phyloP scores from a whole-genome alignment of 169 alveolate genomes.

The Eimeria necatrix region DNA sequence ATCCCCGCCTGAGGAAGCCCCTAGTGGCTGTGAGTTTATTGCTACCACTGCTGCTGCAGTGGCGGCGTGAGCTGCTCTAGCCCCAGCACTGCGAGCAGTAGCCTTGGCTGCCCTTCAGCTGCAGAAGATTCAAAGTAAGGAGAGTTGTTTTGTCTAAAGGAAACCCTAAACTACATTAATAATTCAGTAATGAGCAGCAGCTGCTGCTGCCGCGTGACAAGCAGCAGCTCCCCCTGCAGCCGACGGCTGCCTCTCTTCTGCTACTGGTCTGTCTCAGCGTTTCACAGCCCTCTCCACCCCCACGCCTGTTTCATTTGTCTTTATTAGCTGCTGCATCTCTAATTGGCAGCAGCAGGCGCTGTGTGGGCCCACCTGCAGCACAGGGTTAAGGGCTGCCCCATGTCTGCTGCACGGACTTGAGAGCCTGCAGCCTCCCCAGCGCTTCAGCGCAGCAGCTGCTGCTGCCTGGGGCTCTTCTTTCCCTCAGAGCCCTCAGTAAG shows the following conservation, averaged over 20 bases:
- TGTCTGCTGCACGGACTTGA: too few relatives aligned
- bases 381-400: too few relatives aligned
- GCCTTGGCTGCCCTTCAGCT: background rate
- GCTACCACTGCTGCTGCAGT: conserved; percentile 12
- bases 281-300: background rate
- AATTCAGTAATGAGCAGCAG: background rate
- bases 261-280: background rate
- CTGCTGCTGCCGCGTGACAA: background rate
- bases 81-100: background rate
- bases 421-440: too few relatives aligned
- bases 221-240: background rate
- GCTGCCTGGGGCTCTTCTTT: too few relatives aligned
- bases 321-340: too few relatives aligned
- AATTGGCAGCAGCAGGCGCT: too few relatives aligned
- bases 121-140: background rate
- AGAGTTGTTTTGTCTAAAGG: background rate
- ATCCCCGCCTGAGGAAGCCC: background rate
- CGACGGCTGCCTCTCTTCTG: background rate
- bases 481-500: too few relatives aligned
- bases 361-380: too few relatives aligned
- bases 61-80: background rate
- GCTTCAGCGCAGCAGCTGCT: too few relatives aligned
- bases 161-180: background rate
- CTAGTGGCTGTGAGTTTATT: background rate
- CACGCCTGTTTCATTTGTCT: background rate